Percentiles rank a stretch among this genome's conserved stretches.
Conservation (phyloP, 305 asterid genomes). For the Fraxinus sp. region DNA sequence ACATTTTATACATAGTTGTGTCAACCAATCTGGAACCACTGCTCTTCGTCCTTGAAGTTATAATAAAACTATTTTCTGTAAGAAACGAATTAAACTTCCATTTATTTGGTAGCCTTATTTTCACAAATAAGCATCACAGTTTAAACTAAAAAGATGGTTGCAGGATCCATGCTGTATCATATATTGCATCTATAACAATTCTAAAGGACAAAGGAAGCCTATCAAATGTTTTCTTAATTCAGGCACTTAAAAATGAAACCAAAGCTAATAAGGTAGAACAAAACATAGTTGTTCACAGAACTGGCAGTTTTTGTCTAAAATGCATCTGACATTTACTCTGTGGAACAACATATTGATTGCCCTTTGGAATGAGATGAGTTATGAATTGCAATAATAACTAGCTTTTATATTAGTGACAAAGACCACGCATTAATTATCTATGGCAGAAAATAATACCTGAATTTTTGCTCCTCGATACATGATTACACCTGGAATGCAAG, state of each 20-base stretch:
- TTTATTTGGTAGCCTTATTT: not conserved
- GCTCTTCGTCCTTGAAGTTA: not conserved
- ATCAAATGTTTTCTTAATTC: not conserved
- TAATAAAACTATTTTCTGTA: not conserved
- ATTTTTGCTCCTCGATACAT: conserved; percentile 90
- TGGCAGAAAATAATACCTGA: conserved; percentile 52
- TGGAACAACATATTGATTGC: not conserved
- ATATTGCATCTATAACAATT: not conserved
- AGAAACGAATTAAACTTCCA: not conserved
- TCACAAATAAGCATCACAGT: not conserved
- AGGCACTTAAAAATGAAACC: not conserved
- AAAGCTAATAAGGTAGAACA: not conserved
- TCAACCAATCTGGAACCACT: not conserved
- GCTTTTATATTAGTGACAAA: not conserved
- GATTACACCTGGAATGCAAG: conserved; percentile 99
- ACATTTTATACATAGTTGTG: not conserved
- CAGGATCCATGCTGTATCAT: not conserved
- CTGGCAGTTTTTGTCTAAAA: not conserved
- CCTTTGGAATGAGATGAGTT: not conserved
- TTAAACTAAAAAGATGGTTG: not conserved
- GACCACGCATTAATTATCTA: not conserved
- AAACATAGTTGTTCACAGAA: not conserved
- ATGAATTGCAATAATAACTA: not conserved
- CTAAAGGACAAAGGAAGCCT: not conserved
- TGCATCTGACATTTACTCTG: not conserved